Conservation (phyloP, 495 filamentous ascomycete species). For the Hypoxylon trugodes region DNA sequence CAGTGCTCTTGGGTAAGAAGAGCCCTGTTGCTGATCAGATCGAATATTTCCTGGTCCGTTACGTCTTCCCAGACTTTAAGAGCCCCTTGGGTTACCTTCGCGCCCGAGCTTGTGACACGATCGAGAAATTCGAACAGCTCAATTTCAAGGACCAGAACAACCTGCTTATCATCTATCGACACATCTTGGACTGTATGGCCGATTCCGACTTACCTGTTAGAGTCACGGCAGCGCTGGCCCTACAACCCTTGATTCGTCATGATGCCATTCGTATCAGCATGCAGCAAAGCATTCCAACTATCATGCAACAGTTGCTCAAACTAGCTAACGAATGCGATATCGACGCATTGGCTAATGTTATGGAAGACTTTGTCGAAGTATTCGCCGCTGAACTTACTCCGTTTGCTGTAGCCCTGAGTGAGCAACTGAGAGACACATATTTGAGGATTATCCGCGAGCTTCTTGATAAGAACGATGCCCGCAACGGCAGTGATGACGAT, state of each 20-base stretch:
- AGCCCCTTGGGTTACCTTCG: slow-evolving; percentile 92
- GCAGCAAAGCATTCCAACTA: slow-evolving; percentile 98
- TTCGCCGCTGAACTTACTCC: slow-evolving; percentile 95
- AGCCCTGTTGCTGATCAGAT: slow-evolving; percentile 97
- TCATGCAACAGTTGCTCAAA: slow-evolving; percentile 98
- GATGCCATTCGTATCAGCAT: slow-evolving; percentile 91
- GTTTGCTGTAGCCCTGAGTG: slow-evolving; percentile 96
- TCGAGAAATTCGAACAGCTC: slow-evolving; percentile 96
- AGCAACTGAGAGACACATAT: slow-evolving; percentile 96
- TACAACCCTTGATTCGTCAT: slow-evolving; percentile 95
- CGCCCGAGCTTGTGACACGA: slow-evolving; percentile 92
- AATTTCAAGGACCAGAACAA: slow-evolving; percentile 96
- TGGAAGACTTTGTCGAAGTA: slow-evolving; percentile 99
- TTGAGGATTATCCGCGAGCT: slow-evolving; percentile 92
- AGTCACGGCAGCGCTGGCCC: slow-evolving; percentile 91
- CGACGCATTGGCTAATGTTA: slow-evolving; percentile 95
- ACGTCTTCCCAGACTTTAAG: slow-evolving; percentile 97
- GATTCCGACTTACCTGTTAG: slow-evolving; percentile 89
- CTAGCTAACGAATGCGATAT: slow-evolving; percentile 95
- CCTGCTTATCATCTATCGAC: slow-evolving; percentile 91
- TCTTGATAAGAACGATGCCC: slow-evolving; percentile 80
- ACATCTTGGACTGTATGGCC: slow-evolving; percentile 97
- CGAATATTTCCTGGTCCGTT: slow-evolving; percentile 98
- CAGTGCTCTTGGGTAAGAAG: slow-evolving; percentile 96
- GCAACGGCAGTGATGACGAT: slow-evolving; percentile 74